Evolutionary conservation across 352 stramenopile species (phyloP).

Genomic region (Phytophthora sojae): DNA sequence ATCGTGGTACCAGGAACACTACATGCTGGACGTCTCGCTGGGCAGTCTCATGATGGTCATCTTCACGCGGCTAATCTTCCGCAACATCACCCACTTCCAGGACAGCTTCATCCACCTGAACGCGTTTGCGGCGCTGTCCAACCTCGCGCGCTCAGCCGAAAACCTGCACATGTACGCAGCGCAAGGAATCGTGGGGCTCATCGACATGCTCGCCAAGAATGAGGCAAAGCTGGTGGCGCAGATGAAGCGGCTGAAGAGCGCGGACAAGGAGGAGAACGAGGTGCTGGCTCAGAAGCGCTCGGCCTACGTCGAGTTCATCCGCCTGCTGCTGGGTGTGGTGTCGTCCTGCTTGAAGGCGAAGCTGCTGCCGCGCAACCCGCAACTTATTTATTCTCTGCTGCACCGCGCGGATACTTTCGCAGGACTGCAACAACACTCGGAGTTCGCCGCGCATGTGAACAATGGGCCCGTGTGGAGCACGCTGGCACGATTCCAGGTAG

Average conservation of each 20-base stretch:
- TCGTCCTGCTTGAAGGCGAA: conserved; percentile 72
- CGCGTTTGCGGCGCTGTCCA: conserved; percentile 75
- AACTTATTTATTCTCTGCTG: conserved; percentile 90
- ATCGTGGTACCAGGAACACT: conserved; percentile 81
- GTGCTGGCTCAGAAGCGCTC: conserved; percentile 59
- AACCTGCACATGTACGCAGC: conserved; percentile 80
- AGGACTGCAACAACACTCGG: conserved; percentile 59
- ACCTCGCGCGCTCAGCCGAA: conserved; percentile 74
- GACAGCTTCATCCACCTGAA: conserved; percentile 85
- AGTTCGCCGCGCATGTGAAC: conserved; percentile 67
- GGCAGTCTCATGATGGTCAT: conserved; percentile 83
- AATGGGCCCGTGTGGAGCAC: conserved; percentile 73
- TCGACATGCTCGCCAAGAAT: conserved; percentile 84
- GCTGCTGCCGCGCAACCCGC: conserved; percentile 74
- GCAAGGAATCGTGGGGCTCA: conserved; percentile 70
- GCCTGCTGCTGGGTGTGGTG: conserved; percentile 69
- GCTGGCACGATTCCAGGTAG: conserved; percentile 62
- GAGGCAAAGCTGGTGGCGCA: conserved; percentile 63
- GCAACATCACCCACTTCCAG: conserved; percentile 84
- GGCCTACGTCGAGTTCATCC: conserved; percentile 84
- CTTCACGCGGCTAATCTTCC: conserved; percentile 76
- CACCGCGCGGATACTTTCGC: conserved; percentile 72
- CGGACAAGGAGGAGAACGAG: conserved; percentile 50
- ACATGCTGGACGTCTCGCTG: conserved; percentile 79
- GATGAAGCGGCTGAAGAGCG: conserved; percentile 46